These are phyloP conservation scores for Paecilomyces dactylethromorphus DNA, from an alignment of 2,329 filamentous ascomycete genomes.

Conservation along the genomic window DNA sequence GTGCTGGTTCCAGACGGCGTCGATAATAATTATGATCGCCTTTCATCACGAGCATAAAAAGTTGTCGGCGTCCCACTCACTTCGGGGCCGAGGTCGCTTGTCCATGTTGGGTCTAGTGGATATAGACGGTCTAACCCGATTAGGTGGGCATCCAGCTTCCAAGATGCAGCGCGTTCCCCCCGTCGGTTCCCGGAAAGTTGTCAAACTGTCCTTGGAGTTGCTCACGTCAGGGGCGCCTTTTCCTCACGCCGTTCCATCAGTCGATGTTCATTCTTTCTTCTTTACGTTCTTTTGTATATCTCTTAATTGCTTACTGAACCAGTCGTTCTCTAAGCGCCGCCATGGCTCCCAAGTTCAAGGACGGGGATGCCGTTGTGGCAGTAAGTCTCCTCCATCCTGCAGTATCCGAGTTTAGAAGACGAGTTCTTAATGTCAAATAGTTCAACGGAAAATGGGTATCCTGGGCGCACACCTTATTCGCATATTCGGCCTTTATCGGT, in stretches of 20 bases:
- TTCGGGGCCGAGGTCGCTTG: background rate
- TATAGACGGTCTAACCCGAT: slow-evolving; percentile 9
- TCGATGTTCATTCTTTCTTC: slow-evolving; percentile 9
- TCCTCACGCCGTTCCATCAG: background rate
- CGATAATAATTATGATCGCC: background rate
- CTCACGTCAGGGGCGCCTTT: background rate
- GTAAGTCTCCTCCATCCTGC: slow-evolving; percentile 35
- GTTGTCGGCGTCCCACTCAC: slow-evolving; percentile 24
- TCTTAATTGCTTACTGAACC: slow-evolving; percentile 6
- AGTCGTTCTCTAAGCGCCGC: slow-evolving; percentile 19
- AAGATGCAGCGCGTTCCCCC: slow-evolving; percentile 9
- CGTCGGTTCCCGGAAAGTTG: background rate
- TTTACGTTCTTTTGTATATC: slow-evolving; percentile 7
- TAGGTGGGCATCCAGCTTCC: slow-evolving; percentile 8
- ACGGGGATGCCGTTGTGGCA: slow-evolving; percentile 56
- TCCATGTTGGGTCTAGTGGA: background rate
- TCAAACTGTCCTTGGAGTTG: background rate
- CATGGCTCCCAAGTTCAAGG: slow-evolving; percentile 58
- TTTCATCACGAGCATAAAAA: slow-evolving; percentile 18
- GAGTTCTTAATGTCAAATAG: slow-evolving; percentile 34
- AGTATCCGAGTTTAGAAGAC: slow-evolving; percentile 7
- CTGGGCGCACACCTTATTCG: slow-evolving; percentile 75
- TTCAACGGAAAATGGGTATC: slow-evolving; percentile 87
- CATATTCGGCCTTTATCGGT: slow-evolving; percentile 78
- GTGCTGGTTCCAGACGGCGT: slow-evolving; percentile 1